Evolutionary conservation across 179 eudicot genomes (phyloP), one percentile per base, ranked within the genome.

Genomic region (Gypsophila paniculata): DNA sequence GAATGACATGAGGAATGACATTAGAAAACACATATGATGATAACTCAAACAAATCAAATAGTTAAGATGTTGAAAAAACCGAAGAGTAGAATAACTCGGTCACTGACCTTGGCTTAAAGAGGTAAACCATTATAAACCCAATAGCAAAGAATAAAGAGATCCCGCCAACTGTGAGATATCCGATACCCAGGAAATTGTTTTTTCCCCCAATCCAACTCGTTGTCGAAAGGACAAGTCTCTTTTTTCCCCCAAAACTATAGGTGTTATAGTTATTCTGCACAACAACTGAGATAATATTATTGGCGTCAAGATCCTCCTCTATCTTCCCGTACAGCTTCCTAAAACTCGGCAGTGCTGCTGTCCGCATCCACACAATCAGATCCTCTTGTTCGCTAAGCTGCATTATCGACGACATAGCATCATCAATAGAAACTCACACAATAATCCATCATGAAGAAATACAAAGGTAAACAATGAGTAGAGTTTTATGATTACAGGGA

Each of bases 351-450:
- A 92, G 90, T 48, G 98, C 96, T 26, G 97, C 90, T 22, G 96
- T 90, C 76, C 97, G 77, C 97, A 91, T 91, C 97, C 97, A 91
- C 55, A 91, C 97, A 53, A 91, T 89, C 32, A 91, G 96, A 82
- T 88, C 88, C 81, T 86, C 96, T 71, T 91, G 97, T 74, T 89
- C 76, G 52, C 84, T 91, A 66, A 91, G 79, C 97, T 91, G 85
- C 79, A 75, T 32, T 14, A 69, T 11, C 53, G 15, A 73, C n/a
- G 29, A 49, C 4, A 48, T 52, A 42, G 7, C 23, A 19, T 49
- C n/a, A 36, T 72, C 26, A 55, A 10, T 22, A 23, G 6, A 23
- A n/a, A 71, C 51, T 4, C 34, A 29, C 34, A 29, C 34, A 29
- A 29, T 1, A 29, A 1, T 29, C 34, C 34, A 4, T 29, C 34